Percentiles rank a stretch among this genome's conserved stretches.
Conservation (phyloP, 805 yeast species). For the Ogataea glucozyma region DNA sequence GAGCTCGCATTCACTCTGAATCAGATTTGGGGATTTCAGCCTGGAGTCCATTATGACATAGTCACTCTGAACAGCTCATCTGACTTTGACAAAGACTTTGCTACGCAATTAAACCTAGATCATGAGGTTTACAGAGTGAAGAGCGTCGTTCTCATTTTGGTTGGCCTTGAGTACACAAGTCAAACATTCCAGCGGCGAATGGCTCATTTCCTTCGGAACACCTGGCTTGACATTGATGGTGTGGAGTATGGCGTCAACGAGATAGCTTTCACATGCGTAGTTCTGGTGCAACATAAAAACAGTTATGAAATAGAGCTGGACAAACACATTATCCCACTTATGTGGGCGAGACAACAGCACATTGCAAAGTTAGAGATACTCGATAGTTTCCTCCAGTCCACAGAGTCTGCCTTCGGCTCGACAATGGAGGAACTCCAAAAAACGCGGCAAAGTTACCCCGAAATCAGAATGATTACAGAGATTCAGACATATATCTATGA, state of each 20-base stretch:
- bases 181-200: conserved; percentile 13
- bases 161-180: conserved; percentile 16
- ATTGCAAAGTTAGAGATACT: not conserved
- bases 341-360: conserved; percentile 38
- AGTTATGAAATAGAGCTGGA: conserved; percentile 22
- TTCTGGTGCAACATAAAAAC: conserved; percentile 20
- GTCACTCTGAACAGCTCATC: conserved; percentile 9
- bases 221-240: not conserved
- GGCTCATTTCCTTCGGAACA: conserved; percentile 4
- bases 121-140: conserved; percentile 6
- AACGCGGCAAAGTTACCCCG: not conserved
- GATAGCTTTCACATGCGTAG: conserved; percentile 24
- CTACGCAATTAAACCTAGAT: conserved; percentile 3
- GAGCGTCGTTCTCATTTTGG: conserved; percentile 3
- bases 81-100: conserved; percentile 10
- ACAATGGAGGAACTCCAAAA: conserved; percentile 3
- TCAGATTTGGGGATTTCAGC: conserved; percentile 17
- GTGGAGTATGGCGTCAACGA: conserved; percentile 9
- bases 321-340: conserved; percentile 24
- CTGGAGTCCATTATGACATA: not conserved
- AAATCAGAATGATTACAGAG: conserved; percentile 48
- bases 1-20: conserved; percentile 19
- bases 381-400: not conserved
- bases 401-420: not conserved
- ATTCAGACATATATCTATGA: conserved; percentile 57